These are phyloP conservation scores for Neurospora sp. DNA, from an alignment of 495 filamentous ascomycete genomes.

Conservation along the genomic window DNA sequence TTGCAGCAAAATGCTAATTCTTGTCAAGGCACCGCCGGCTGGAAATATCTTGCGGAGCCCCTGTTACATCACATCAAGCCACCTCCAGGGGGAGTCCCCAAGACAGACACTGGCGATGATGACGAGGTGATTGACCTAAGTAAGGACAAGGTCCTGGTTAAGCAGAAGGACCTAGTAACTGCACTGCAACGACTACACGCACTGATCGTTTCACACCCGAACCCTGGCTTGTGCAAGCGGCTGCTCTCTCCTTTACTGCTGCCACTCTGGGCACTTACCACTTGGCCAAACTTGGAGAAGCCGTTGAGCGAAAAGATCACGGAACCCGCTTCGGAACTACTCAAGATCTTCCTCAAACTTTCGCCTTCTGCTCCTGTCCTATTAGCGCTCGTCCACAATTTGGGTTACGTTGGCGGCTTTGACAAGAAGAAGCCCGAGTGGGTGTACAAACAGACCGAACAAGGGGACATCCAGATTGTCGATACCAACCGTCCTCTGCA, in stretches of 20 bases:
- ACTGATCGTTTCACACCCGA: conserved; percentile 57
- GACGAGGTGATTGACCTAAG: conserved; percentile 32
- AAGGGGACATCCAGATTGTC: conserved; percentile 23
- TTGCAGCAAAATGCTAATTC: background rate
- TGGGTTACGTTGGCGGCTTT: conserved; percentile 30
- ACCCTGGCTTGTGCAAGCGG: conserved; percentile 63
- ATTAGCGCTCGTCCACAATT: conserved; percentile 28
- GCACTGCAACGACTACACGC: conserved; percentile 48
- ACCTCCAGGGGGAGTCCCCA: conserved; percentile 11
- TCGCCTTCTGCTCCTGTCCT: conserved; percentile 33
- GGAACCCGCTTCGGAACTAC: conserved; percentile 28
- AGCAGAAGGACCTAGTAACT: conserved; percentile 29
- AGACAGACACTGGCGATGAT: conserved; percentile 7
- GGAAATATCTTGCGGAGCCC: conserved; percentile 58
- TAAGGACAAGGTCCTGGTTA: conserved; percentile 31
- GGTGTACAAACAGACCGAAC: conserved; percentile 20
- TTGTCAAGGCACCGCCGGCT: conserved; percentile 48
- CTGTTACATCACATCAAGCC: conserved; percentile 55
- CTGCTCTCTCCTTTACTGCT: conserved; percentile 53
- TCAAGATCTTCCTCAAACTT: conserved; percentile 38
- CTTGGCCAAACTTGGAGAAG: conserved; percentile 31
- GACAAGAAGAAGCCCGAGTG: conserved; percentile 22
- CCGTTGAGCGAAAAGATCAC: conserved; percentile 24
- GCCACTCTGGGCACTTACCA: conserved; percentile 59
- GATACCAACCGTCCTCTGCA: conserved; percentile 5